These are phyloP conservation scores for Chrysosphaeria jannelii DNA, from an alignment of 2,329 filamentous ascomycete genomes.

Conservation along the genomic window DNA sequence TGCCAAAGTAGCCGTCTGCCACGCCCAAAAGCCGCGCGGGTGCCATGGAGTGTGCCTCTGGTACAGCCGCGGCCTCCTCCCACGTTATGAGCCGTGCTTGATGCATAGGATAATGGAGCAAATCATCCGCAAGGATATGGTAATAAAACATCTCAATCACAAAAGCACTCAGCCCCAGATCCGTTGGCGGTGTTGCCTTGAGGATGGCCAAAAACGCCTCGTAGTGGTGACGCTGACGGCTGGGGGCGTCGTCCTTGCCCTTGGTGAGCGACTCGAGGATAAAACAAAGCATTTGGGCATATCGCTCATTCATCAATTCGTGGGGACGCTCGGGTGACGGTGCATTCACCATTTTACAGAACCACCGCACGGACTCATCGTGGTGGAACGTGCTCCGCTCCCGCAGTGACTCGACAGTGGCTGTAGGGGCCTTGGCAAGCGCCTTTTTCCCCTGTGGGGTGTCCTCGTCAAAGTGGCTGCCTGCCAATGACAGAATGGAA, in stretches of 20 bases:
- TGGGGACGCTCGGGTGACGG: constrained; percentile 6
- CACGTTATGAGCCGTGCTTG: too few relatives aligned
- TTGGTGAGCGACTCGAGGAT: constrained; percentile 26
- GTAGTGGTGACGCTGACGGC: constrained; percentile 42
- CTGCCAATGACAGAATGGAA: constrained; percentile 57
- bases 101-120: constrained; percentile 18
- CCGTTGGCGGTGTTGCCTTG: constrained; percentile 23
- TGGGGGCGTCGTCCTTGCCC: constrained; percentile 26
- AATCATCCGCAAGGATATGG: constrained; percentile 36
- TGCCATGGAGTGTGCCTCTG: not conserved
- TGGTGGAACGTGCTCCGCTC: constrained; percentile 24
- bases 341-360: constrained; percentile 5
- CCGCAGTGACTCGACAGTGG: constrained; percentile 15
- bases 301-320: constrained; percentile 14
- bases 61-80: too few relatives aligned
- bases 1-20: constrained; percentile 50
- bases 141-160: constrained; percentile 65
- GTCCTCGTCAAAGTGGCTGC: constrained; percentile 38
- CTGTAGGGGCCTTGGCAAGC: constrained; percentile 17
- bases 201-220: constrained; percentile 45
- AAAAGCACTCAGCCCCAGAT: constrained; percentile 32
- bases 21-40: constrained; percentile 36
- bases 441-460: constrained; percentile 24
- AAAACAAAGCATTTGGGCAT: constrained; percentile 31
- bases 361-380: constrained; percentile 19